Conservation (phyloP, 768 basidiomycete genomes). For the Leucogyrophana mollusca region DNA sequence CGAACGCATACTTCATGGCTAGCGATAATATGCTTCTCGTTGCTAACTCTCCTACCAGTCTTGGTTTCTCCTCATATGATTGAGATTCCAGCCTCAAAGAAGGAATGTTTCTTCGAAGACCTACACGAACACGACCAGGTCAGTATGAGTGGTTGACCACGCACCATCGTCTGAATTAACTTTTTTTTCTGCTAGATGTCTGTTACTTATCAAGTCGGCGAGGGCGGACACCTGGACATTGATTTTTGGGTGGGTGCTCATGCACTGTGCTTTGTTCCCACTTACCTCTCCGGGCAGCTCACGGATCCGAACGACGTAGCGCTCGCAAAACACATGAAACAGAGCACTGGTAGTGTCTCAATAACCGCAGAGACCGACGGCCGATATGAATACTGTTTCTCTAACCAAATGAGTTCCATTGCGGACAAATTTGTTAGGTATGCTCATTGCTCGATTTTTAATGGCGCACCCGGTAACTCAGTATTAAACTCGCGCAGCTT, state of each 20-base stretch:
- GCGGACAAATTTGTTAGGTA: slow-evolving; percentile 95
- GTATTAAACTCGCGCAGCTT: slow-evolving; percentile 53
- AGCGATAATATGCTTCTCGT: slow-evolving; percentile 40
- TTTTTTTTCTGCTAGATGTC: slow-evolving; percentile 73
- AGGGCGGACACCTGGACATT: slow-evolving; percentile 94
- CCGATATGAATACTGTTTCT: slow-evolving; percentile 94
- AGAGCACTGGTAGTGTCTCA: slow-evolving; percentile 86
- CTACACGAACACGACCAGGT: slow-evolving; percentile 90
- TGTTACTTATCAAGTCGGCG: slow-evolving; percentile 97
- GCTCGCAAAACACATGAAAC: slow-evolving; percentile 77
- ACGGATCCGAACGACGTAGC: slow-evolving; percentile 68
- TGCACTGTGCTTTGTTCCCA: neutral
- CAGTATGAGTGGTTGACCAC: slow-evolving; percentile 5
- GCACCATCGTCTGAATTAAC: neutral
- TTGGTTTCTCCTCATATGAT: slow-evolving; percentile 65
- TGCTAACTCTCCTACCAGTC: slow-evolving; percentile 28
- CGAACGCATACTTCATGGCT: slow-evolving; percentile 38
- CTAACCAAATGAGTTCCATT: slow-evolving; percentile 97
- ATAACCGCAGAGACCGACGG: slow-evolving; percentile 89
- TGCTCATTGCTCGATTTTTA: neutral
- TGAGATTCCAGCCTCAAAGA: slow-evolving; percentile 72
- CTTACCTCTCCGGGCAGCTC: slow-evolving; percentile 49
- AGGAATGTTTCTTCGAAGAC: slow-evolving; percentile 97
- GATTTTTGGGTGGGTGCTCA: slow-evolving; percentile 82
- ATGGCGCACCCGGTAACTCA: slow-evolving; percentile 2